A percentile compares a stretch with the other conserved stretches of the same genome.
Evolutionary conservation across 208 protist species (phyloP).

Genomic region (Porcisia hertigi): DNA sequence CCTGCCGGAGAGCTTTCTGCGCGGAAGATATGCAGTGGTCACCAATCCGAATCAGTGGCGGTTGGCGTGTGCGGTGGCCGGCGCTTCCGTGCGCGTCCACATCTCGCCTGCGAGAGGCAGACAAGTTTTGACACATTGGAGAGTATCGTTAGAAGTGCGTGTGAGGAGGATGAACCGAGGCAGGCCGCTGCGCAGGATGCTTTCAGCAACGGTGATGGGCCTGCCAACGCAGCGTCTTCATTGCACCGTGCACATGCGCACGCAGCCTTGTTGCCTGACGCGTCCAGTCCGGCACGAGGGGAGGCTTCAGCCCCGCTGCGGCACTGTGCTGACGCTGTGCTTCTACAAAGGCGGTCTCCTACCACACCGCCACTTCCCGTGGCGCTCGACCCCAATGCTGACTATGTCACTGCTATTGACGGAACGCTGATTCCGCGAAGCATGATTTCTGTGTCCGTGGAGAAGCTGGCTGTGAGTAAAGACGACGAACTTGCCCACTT

Average conservation of each 20-base stretch:
- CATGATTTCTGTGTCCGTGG: constrained; percentile 67
- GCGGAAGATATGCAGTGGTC: neutral
- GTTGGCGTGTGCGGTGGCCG: neutral
- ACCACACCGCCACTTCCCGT: constrained; percentile 27
- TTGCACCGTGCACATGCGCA: neutral
- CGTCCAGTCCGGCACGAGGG: neutral
- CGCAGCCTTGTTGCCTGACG: neutral
- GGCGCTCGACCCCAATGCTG: constrained; percentile 38
- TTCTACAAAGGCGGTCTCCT: constrained; percentile 3
- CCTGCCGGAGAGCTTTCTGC: neutral
- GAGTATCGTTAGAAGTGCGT: neutral
- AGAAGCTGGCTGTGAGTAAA: constrained; percentile 52
- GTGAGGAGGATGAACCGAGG: neutral
- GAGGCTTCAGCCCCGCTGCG: neutral
- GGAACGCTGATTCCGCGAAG: constrained; percentile 77
- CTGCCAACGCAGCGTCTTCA: neutral
- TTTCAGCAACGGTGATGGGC: neutral
- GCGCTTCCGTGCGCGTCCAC: neutral
- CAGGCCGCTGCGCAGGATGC: neutral
- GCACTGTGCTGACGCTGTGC: neutral
- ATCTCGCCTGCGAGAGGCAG: neutral
- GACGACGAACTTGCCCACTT: constrained; percentile 75
- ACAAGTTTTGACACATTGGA: neutral
- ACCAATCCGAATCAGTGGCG: neutral
- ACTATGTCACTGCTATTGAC: constrained; percentile 73